These are phyloP conservation scores for Fusarium burgessii DNA, from an alignment of 2,329 filamentous ascomycete species.

Conservation along the genomic window DNA sequence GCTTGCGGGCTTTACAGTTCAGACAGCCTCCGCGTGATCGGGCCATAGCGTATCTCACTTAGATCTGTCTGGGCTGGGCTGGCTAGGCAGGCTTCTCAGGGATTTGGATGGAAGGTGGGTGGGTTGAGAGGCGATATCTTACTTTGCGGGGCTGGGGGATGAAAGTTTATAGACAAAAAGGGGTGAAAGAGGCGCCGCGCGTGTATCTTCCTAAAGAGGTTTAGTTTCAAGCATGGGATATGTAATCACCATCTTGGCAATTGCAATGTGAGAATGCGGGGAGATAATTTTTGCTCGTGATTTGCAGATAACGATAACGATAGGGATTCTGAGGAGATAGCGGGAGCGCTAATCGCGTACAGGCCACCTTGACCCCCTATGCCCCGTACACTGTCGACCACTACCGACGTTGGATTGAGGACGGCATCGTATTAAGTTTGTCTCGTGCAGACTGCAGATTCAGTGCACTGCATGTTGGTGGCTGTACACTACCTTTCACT, in stretches of 20 bases:
- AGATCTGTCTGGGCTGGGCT: too few relatives aligned
- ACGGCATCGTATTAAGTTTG: conserved; percentile 4
- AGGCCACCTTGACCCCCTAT: neutral
- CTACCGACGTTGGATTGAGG: neutral
- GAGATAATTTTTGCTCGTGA: neutral
- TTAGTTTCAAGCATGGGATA: too few relatives aligned
- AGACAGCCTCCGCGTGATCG: conserved; percentile 44
- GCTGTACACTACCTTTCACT: neutral
- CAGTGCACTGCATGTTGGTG: neutral
- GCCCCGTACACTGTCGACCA: neutral
- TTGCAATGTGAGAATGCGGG: neutral
- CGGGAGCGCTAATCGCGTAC: conserved; percentile 12
- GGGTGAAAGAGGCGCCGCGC: conserved; percentile 45
- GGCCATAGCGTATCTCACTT: conserved; percentile 22
- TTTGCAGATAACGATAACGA: neutral
- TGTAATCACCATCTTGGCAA: too few relatives aligned
- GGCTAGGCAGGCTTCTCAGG: too few relatives aligned
- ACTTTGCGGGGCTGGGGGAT: conserved; percentile 4
- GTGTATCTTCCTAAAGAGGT: conserved; percentile 13
- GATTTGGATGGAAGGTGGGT: neutral
- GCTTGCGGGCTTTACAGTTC: conserved; percentile 44
- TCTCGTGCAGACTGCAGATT: conserved; percentile 3
- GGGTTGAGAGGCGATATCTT: conserved; percentile 8
- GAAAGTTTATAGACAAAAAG: conserved; percentile 41
- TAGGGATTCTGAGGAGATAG: neutral